These are phyloP conservation scores for Botrytis cinerea DNA, from an alignment of 2,329 filamentous ascomycete species.

Conservation along the genomic window DNA sequence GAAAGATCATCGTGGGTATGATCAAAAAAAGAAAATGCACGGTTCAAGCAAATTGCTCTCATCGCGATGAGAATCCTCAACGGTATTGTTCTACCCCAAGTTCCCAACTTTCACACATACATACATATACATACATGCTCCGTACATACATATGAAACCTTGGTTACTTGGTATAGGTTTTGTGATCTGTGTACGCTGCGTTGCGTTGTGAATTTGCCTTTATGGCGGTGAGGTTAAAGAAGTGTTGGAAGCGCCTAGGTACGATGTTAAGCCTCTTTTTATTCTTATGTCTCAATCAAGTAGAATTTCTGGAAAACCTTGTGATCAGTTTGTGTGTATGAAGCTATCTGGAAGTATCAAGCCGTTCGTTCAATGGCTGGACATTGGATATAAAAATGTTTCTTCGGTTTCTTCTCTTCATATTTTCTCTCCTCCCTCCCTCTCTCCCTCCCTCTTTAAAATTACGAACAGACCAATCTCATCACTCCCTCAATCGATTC, in stretches of 20 bases:
- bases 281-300: not conserved
- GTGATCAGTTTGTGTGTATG: not conserved
- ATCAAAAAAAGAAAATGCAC: not conserved
- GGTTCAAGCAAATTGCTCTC: not conserved
- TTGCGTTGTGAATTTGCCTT: not conserved
- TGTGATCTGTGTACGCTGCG: not conserved
- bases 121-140: not conserved
- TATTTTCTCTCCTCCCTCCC: not conserved
- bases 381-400: not conserved
- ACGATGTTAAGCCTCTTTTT: not conserved
- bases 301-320: not conserved
- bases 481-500: not conserved
- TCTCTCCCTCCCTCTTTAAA: not conserved
- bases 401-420: not conserved
- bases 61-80: not conserved
- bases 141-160: not conserved
- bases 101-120: not conserved
- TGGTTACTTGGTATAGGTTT: not conserved
- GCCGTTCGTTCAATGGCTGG: not conserved
- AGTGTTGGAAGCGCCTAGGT: not conserved
- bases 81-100: not conserved
- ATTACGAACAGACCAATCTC: not conserved
- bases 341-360: not conserved
- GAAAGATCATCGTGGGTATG: not conserved
- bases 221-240: not conserved